A percentile compares a stretch with the other conserved stretches of the same genome.
phyloP scores from a whole-genome alignment of 345 rosid species.

The Citrus maxima region DNA sequence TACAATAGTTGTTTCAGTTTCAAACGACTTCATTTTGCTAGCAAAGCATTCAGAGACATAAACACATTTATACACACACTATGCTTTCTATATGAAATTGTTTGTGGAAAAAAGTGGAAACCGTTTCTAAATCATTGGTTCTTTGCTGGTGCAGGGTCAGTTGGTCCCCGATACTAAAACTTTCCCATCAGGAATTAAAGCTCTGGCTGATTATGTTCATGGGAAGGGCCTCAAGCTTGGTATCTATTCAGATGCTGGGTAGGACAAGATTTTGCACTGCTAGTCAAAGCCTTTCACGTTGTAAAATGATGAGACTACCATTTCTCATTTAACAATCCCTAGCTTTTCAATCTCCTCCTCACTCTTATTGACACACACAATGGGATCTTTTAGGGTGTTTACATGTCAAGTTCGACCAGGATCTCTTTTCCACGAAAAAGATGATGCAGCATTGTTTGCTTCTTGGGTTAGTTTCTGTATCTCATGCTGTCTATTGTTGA shows the following conservation, averaged over 20 bases:
- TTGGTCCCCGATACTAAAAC: conserved; percentile 71
- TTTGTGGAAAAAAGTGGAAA: background rate
- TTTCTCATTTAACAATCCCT: conserved; percentile 1
- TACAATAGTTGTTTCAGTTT: background rate
- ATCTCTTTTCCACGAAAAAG: conserved; percentile 81
- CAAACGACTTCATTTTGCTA: background rate
- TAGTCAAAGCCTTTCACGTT: conserved; percentile 16
- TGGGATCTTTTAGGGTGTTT: conserved; percentile 45
- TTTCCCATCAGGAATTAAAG: conserved; percentile 88
- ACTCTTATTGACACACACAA: conserved; percentile 9
- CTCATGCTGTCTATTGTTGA: background rate
- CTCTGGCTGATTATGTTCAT: conserved; percentile 83
- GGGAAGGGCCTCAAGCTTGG: conserved; percentile 92
- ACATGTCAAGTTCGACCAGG: conserved; percentile 98
- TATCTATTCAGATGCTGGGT: conserved; percentile 99
- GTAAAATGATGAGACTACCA: conserved; percentile 13
- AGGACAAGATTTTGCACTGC: conserved; percentile 34
- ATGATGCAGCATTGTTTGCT: conserved; percentile 79
- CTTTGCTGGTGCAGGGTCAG: conserved; percentile 55
- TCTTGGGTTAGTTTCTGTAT: conserved; percentile 75
- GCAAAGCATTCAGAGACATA: background rate
- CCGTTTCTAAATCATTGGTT: conserved; percentile 1
- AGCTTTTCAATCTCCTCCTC: background rate
- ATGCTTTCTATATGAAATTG: background rate
- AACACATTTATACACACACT: background rate